A percentile compares a stretch with the other conserved stretches of the same genome.
Conservation (phyloP, 345 rosid genomes). For the Boechera stricta region DNA sequence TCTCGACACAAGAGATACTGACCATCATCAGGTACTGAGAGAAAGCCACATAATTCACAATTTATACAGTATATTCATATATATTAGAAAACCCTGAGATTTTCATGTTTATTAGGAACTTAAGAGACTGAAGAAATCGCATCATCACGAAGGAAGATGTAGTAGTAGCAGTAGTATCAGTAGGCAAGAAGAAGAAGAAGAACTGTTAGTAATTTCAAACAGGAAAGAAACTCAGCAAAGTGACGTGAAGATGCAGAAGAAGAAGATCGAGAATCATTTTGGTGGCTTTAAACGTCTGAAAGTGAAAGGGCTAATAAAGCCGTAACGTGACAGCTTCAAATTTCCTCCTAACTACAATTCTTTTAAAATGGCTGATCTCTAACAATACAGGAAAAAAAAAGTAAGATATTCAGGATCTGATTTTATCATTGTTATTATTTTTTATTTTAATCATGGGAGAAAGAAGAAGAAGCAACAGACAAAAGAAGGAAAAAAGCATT, state of each 20-base stretch:
- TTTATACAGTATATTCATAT: slow-evolving; percentile 1
- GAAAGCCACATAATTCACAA: too few relatives aligned
- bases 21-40: slow-evolving; percentile 64
- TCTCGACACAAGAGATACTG: slow-evolving; percentile 51
- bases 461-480: slow-evolving; percentile 36
- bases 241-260: slow-evolving; percentile 38
- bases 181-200: slow-evolving; percentile 39
- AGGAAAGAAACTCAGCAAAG: slow-evolving; percentile 30
- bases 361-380: slow-evolving; percentile 34
- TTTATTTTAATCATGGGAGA: slow-evolving; percentile 30
- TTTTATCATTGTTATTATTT: slow-evolving; percentile 7
- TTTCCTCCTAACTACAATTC: slow-evolving; percentile 42
- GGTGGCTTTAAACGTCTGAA: slow-evolving; percentile 46
- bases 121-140: slow-evolving; percentile 37
- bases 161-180: slow-evolving; percentile 35
- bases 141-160: slow-evolving; percentile 38
- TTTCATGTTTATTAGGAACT: slow-evolving; percentile 17
- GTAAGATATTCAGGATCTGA: slow-evolving; percentile 31
- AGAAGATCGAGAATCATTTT: slow-evolving; percentile 36
- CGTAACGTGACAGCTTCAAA: slow-evolving; percentile 45
- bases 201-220: slow-evolving; percentile 29
- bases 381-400: slow-evolving; percentile 40
- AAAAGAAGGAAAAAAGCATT: slow-evolving; percentile 30
- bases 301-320: slow-evolving; percentile 46
- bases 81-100: not conserved